Evolutionary conservation across 345 rosid genomes (phyloP).

Genomic region (Odontarrhena argentea): DNA sequence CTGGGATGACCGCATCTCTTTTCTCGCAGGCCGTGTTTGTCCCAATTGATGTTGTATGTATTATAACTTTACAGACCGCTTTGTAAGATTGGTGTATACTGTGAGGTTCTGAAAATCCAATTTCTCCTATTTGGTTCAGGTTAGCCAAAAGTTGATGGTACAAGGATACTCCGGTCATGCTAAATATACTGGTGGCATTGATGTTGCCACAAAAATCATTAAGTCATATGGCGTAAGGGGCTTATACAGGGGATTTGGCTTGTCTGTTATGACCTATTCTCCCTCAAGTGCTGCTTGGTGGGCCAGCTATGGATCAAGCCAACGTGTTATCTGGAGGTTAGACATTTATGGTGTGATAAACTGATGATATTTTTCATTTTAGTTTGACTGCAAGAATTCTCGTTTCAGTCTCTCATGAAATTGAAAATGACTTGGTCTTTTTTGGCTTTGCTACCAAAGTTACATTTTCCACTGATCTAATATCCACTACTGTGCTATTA

Average conservation of each 20-base stretch:
- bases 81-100: not conserved
- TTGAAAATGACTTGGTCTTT: conserved; percentile 5
- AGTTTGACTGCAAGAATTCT: conserved; percentile 19
- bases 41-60: conserved; percentile 91
- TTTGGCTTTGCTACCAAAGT: conserved; percentile 21
- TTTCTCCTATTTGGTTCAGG: conserved; percentile 48
- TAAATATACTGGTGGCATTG: conserved; percentile 83
- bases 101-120: conserved; percentile 9
- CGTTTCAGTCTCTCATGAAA: not conserved
- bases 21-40: conserved; percentile 89
- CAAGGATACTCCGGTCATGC: conserved; percentile 97
- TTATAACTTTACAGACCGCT: not conserved
- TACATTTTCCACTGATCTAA: conserved; percentile 4
- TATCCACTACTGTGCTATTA: conserved; percentile 39
- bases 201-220: conserved; percentile 81
- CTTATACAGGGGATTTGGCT: conserved; percentile 91
- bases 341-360: conserved; percentile 22
- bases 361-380: not conserved
- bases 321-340: conserved; percentile 94
- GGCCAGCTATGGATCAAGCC: conserved; percentile 98
- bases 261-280: conserved; percentile 89
- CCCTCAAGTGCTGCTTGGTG: conserved; percentile 99
- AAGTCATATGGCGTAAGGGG: conserved; percentile 83
- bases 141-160: conserved; percentile 98
- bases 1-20: conserved; percentile 89